Percentiles rank a stretch among this genome's conserved stretches.
Conservation (phyloP, 2,329 filamentous ascomycete genomes). For the Hymenoscyphus repandus region DNA sequence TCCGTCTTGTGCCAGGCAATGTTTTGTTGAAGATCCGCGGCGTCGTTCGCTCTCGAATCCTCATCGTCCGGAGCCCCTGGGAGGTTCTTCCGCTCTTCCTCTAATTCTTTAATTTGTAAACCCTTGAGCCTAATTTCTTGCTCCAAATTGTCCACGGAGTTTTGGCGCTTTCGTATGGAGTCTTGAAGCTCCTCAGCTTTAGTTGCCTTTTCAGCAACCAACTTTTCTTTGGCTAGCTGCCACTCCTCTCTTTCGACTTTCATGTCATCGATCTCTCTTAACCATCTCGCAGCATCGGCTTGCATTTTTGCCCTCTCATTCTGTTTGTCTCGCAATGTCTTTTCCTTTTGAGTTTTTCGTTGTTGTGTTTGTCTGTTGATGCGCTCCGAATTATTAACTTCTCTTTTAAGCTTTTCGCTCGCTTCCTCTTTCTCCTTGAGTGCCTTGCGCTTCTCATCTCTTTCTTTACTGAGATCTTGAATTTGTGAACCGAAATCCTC, state of each 20-base stretch:
- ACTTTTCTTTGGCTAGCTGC: constrained; percentile 45
- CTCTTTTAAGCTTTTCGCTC: constrained; percentile 76
- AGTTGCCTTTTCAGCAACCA: constrained; percentile 46
- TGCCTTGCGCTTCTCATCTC: constrained; percentile 70
- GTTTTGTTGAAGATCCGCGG: constrained; percentile 26
- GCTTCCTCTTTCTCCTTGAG: constrained; percentile 88
- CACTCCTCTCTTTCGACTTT: constrained; percentile 49
- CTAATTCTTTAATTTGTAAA: constrained; percentile 66
- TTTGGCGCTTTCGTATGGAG: constrained; percentile 56
- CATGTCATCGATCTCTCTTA: constrained; percentile 57
- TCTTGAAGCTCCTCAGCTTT: constrained; percentile 48
- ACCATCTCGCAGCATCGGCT: constrained; percentile 65
- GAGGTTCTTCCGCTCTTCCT: constrained; percentile 62
- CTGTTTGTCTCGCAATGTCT: constrained; percentile 61
- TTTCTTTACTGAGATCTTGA: constrained; percentile 67
- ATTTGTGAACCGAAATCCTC: constrained; percentile 63
- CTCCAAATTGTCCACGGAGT: constrained; percentile 52
- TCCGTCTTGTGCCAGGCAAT: constrained; percentile 29
- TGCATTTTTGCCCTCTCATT: constrained; percentile 63
- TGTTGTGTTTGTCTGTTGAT: constrained; percentile 77
- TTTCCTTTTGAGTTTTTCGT: constrained; percentile 73
- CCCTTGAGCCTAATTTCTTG: constrained; percentile 68
- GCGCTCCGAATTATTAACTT: constrained; percentile 74
- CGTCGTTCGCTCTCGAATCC: constrained; percentile 26
- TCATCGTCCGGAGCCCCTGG: constrained; percentile 58